A percentile compares a stretch with the other conserved stretches of the same genome.
Evolutionary conservation across 2,329 filamentous ascomycete species (phyloP).

Genomic region (Alternaria alternata): DNA sequence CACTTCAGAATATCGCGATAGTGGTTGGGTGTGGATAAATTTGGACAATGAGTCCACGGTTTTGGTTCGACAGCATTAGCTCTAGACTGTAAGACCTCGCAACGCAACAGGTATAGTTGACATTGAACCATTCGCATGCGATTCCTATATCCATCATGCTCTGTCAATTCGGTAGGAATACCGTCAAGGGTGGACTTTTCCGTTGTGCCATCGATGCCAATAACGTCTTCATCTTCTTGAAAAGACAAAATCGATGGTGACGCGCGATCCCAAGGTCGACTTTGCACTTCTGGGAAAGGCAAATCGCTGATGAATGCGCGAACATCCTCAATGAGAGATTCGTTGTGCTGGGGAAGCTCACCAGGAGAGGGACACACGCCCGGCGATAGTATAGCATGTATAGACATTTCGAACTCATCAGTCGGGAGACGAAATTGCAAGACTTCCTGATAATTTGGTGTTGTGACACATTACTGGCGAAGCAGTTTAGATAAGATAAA

Average conservation of each 20-base stretch:
- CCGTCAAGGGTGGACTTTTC: background rate
- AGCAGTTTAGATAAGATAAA: background rate
- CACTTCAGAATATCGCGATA: slow-evolving; percentile 8
- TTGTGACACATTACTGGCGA: background rate
- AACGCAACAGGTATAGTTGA: slow-evolving; percentile 22
- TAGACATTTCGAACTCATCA: background rate
- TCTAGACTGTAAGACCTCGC: slow-evolving; percentile 18
- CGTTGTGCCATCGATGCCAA: background rate
- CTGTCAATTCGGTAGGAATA: background rate
- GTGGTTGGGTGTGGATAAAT: background rate
- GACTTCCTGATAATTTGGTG: background rate
- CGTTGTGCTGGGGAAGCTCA: background rate
- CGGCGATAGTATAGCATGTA: background rate
- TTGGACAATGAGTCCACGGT: background rate
- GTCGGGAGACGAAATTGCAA: no score
- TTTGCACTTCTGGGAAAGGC: background rate
- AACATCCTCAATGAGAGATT: background rate
- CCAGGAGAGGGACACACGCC: background rate
- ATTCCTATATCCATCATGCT: background rate
- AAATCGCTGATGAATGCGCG: background rate
- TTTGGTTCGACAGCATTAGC: slow-evolving; percentile 6
- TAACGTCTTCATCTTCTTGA: background rate
- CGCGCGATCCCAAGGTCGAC: background rate
- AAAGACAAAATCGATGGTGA: background rate
- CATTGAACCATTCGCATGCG: slow-evolving; percentile 15